Base-by-base conservation (phyloP, 768 basidiomycete genomes). In the Termitomyces sp. region DNA sequence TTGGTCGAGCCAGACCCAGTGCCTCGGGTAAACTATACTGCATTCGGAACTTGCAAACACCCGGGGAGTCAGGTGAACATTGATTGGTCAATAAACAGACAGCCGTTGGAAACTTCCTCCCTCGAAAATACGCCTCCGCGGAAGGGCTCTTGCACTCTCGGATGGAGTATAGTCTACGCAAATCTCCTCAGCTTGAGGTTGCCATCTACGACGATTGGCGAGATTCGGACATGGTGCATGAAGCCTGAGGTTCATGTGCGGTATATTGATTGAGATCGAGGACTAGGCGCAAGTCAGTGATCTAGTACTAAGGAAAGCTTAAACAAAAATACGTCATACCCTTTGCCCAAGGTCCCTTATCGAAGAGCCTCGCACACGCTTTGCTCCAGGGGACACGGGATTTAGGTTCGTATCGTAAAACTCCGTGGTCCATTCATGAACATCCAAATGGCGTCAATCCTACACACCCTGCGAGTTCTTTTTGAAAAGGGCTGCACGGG, bases 251-350 rank as follows among this genome's bases (percentile, higher is more conserved):
- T 8, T 41, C 6, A 41, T 41, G 39, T 46, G 44, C 44, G 39
- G 32, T 22, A n/a, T 32, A 42, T 51, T 44, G 7, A 41, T 51
- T 37, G 51, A 24, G 26, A 27, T 50, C 49, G 22, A 29, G 29
- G 37, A 53, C 18, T 7, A n/a, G n/a, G n/a, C n/a, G n/a, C 32
- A 8, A 27, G 27, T 46, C 46, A 46, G n/a, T 46, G 27, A 31
- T 46, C 9, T 10, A 18, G 53, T 47, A 50, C 46, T 27, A 42
- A 43, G 56, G 22, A 32, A 20, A 47, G 46, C 16, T 41, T 43
- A 39, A 31, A 24, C n/a, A 18, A 20, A 49, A n/a, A 34, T 56
- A 37, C 62, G 57, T 56, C 62, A 63, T 60, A 54, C 61, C 57
- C 61, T 59, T 24, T 39, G 41, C 61, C 55, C 61, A 32, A 37